phyloP scores from a whole-genome alignment of 1,139 yeast species.

The Candida gigantensis region DNA sequence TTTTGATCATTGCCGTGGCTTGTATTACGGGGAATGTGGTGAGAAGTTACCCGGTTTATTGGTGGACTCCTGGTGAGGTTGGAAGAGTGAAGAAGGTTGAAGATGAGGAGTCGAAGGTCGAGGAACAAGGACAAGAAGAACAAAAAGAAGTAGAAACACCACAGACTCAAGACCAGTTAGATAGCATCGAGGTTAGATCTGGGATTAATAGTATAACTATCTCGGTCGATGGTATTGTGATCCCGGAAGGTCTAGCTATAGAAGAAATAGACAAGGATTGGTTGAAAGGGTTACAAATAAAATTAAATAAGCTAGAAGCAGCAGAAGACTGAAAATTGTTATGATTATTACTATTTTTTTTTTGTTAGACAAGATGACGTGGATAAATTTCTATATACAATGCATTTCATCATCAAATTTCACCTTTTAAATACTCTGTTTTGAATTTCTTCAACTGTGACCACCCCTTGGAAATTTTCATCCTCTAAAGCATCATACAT shows the following conservation, averaged over 20 bases:
- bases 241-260: slow-evolving; percentile 27
- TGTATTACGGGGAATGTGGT: slow-evolving; percentile 57
- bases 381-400: no score
- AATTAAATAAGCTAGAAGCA: slow-evolving; percentile 8
- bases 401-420: background rate
- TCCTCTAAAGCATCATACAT: slow-evolving; percentile 58
- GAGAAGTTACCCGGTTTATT: slow-evolving; percentile 57
- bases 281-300: slow-evolving; percentile 23
- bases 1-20: slow-evolving; percentile 54
- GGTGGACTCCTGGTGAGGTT: slow-evolving; percentile 56
- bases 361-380: no score
- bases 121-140: no score
- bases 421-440: background rate
- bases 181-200: background rate
- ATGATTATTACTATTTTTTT: no score
- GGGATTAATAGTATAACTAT: slow-evolving; percentile 20
- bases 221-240: slow-evolving; percentile 18
- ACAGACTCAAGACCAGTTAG: no score
- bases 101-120: no score
- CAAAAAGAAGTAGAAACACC: no score
- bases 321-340: no score
- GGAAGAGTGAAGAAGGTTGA: slow-evolving; percentile 2
- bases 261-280: slow-evolving; percentile 29
- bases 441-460: slow-evolving; percentile 53
- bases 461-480: slow-evolving; percentile 53